Base-by-base conservation (phyloP, 106 monocot species). In the Dendrobium nobile region DNA sequence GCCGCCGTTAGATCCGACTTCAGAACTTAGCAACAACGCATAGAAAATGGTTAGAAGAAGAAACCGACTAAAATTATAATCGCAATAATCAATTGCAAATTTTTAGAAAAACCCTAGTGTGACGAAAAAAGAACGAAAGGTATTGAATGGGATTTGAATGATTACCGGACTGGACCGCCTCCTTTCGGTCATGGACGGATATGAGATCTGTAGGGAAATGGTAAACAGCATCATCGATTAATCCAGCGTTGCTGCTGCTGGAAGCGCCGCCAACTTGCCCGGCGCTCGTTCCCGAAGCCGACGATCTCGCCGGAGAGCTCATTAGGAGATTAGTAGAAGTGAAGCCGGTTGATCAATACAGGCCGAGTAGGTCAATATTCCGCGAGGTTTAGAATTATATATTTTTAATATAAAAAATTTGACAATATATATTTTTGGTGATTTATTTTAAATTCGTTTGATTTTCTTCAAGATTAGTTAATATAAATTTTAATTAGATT, bases 291-390 rank as follows among this genome's bases (percentile, higher is more conserved):
- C 86, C 91, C 82, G 96, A 93, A 18, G 80, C 96, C 31, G 93
- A 88, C 55, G 96, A 92, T 77, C 96, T 93, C 81, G 93, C 90
- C 83, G 96, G 92, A 5, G 96, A 96, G 80, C 92, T 96, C 96
- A 93, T 93, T 75, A 4, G 72, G 2, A 11, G 72, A 37, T 54
- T 54, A 16, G 16, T 15, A 54, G 54, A 54, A 54, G 13, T 10
- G 16, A 16, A 54, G 2, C 6, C 54, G 2, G 37, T 2, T 37
- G 37, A 37, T 37, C 37, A 37, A 37, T 37, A 37, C 2, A 37
- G 37, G 37, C 0, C 37, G 37, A 37, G 37, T 37, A 37, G 3
- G 37, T 37, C 37, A 37, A 37, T 37, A 37, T 37, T 37, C 37
- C 37, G 37, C 37, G 3, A 37, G 37, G 37, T 37, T 37, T 37